Evolutionary conservation across 192 early-diverging fungal genomes (phyloP), one percentile per base, ranked within the genome.

Genomic region (Umbelopsis sp.): DNA sequence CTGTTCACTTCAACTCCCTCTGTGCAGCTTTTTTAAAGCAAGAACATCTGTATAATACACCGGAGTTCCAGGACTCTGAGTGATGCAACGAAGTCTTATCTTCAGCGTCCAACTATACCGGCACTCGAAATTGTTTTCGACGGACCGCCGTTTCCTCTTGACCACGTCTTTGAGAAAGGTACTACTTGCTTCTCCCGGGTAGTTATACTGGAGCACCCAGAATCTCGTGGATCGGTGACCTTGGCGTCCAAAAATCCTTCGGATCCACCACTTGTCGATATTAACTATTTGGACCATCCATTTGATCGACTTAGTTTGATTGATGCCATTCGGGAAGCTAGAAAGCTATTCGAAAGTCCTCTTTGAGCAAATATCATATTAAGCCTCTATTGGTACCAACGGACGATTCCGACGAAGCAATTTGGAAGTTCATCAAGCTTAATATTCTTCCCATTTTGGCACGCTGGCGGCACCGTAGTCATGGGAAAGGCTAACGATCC

Each of bases 401-500:
- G 52, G 26, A 29, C 20, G 52, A 54, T 5, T 7, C 6, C n/a
- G 52, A 54, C n/a, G 21, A 54, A 20, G 52, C n/a, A 25, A 54
- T 54, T 54, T 54, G 52, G 52, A 20, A 5, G 20, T 44, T 5
- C 20, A 54, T 54, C 8, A 6, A 54, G 52, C 8, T 29, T 16
- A 45, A 70, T 16, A 62, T 54, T 10, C 52, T 71, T 0, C 43
- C 43, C 11, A 71, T n/a, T 54, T 52, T 80, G 75, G 45, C 79
- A 80, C 41, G 74, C 79, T n/a, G 71, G 65, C 0, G 50, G 62
- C 1, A 80, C 74, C 3, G 72, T 74, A 54, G 54, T 26, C 16
- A 78, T 78, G 72, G 77, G 72, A 5, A 71, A 68, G 9, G 56
- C 38, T 5, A 69, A 68, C 2, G 77, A 78, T 29, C 56, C 49